Conservation (phyloP, 768 basidiomycete species). For the Lentinula detonsa region DNA sequence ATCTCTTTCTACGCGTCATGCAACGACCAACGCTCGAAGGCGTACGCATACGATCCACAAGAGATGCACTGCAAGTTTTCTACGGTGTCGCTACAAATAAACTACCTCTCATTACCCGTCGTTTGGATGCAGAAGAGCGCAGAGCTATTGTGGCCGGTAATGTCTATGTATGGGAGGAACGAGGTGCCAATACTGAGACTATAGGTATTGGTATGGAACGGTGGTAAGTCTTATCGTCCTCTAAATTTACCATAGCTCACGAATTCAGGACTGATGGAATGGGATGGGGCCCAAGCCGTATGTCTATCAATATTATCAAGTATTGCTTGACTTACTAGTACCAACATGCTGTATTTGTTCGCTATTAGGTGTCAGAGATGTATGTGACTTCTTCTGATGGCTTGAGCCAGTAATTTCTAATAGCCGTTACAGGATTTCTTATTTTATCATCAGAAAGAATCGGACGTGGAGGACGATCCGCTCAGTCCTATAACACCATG, state of each 20-base stretch:
- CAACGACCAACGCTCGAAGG: slow-evolving; percentile 72
- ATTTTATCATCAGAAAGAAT: slow-evolving; percentile 80
- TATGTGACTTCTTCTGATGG: slow-evolving; percentile 28
- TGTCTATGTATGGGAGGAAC: slow-evolving; percentile 87
- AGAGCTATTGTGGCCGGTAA: slow-evolving; percentile 68
- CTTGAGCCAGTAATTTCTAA: slow-evolving; percentile 36
- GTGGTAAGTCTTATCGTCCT: slow-evolving; percentile 38
- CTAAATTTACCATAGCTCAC: not conserved
- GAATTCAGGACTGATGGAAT: slow-evolving; percentile 52
- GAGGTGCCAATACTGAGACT: slow-evolving; percentile 74
- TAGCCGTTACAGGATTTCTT: slow-evolving; percentile 60
- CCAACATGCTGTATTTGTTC: not conserved
- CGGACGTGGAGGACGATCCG: slow-evolving; percentile 49
- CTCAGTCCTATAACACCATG: slow-evolving; percentile 61
- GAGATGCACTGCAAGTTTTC: slow-evolving; percentile 80
- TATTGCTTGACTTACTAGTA: not conserved
- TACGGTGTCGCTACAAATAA: slow-evolving; percentile 63
- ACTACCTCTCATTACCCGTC: slow-evolving; percentile 73
- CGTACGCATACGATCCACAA: slow-evolving; percentile 71
- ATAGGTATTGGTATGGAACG: slow-evolving; percentile 85
- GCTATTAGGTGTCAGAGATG: slow-evolving; percentile 44
- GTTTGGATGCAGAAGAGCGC: slow-evolving; percentile 79
- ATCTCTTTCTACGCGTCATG: slow-evolving; percentile 34
- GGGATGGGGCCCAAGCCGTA: slow-evolving; percentile 83
- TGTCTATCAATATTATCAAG: slow-evolving; percentile 29